Evolutionary conservation across 2,329 filamentous ascomycete genomes (phyloP).

Genomic region (Penicillium occitanis): DNA sequence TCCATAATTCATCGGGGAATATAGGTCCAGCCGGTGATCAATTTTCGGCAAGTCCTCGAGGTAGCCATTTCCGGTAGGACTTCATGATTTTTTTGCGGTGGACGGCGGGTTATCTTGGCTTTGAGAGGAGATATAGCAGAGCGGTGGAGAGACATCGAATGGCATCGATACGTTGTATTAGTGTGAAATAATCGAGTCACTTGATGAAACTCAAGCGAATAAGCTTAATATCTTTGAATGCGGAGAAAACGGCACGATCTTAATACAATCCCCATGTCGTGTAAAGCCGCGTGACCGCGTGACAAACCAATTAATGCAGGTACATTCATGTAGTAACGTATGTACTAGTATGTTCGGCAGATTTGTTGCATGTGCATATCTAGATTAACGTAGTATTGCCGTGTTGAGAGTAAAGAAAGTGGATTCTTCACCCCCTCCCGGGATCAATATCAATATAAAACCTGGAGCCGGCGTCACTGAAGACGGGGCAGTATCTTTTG

Average conservation of each 20-base stretch:
- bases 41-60: not conserved
- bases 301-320: not conserved
- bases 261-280: not conserved
- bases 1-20: conserved; percentile 8
- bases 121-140: not conserved
- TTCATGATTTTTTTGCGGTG: not conserved
- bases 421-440: not conserved
- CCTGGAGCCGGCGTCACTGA: not conserved
- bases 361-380: not conserved
- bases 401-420: not conserved
- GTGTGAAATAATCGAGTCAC: not conserved
- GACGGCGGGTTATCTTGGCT: not conserved
- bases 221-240: not conserved
- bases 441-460: not conserved
- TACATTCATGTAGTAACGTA: not conserved
- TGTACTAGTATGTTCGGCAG: not conserved
- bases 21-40: conserved; percentile 6
- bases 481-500: not conserved
- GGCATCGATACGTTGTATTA: not conserved
- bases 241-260: not conserved
- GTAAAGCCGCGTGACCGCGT: not conserved
- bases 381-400: not conserved
- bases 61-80: not conserved
- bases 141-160: not conserved
- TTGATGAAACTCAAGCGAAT: not conserved